Conservation (phyloP, 305 asterid species). For the Fraxinus platypoda region DNA sequence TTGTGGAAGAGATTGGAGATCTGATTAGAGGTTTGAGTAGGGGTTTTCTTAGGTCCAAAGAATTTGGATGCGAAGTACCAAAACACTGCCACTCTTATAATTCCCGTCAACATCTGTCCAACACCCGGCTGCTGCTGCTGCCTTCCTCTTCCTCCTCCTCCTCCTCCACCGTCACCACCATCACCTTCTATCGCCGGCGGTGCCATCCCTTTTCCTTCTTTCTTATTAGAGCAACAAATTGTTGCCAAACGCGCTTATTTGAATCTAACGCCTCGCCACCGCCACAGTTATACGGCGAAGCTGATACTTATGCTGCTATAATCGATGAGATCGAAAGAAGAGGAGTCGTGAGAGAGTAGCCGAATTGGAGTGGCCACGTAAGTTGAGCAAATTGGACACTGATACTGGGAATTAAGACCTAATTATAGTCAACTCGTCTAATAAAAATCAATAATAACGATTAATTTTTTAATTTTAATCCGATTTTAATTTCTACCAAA, state of each 20-base stretch:
- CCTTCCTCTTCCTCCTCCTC: constrained; percentile 32
- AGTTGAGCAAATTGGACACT: background rate
- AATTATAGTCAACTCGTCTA: too few species aligned
- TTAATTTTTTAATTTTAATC: too few species aligned
- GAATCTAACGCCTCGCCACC: background rate
- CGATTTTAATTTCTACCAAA: too few species aligned
- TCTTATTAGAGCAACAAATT: background rate
- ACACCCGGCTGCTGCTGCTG: constrained; percentile 51
- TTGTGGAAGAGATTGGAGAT: constrained; percentile 89
- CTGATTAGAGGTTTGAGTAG: constrained; percentile 59
- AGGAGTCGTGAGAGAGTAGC: background rate
- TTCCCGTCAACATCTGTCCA: constrained; percentile 86
- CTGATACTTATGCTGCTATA: background rate
- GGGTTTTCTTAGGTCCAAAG: constrained; percentile 73
- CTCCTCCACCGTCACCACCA: constrained; percentile 34
- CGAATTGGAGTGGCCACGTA: background rate
- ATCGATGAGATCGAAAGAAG: background rate
- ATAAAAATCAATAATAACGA: too few species aligned
- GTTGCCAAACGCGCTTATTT: background rate
- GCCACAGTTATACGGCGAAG: background rate
- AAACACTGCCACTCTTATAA: constrained; percentile 79
- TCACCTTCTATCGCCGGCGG: constrained; percentile 53
- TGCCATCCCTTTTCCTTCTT: constrained; percentile 43
- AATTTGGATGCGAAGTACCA: constrained; percentile 96
- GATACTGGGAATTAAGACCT: too few species aligned